Base-by-base conservation (phyloP, 345 rosid species). In the Camelina hispida region DNA sequence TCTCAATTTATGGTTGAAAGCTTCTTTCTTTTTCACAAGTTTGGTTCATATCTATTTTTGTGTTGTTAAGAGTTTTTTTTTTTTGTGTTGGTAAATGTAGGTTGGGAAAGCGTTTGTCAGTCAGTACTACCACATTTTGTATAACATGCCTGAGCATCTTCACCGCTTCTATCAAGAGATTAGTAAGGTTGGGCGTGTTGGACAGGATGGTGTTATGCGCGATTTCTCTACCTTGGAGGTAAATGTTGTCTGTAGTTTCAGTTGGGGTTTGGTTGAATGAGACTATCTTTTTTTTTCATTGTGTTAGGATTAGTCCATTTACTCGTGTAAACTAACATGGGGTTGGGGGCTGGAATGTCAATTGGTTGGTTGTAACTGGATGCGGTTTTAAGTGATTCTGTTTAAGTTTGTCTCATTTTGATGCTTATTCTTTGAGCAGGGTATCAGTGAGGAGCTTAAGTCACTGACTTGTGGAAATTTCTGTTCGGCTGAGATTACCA, bases 401-500 rank as follows among this genome's bases (percentile, higher is more conserved):
- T 20, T 4, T 50, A 51, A 40, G 30, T 32, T 54, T 78, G 66
- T 72, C 57, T 42, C 80, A 47, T 58, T 58, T 74, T 71, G 78
- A 22, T 72, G 59, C 14, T 15, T 65, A 13, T 50, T 66, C 14
- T n/a, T 34, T 78, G 62, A 32, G 50, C 88, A 91, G 97, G 89
- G 86, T 52, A 91, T 91, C 68, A 78, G 79, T 53, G 90, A 85
- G 77, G 88, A 78, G 89, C 89, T 91, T 60, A 78, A 83, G 60
- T 73, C 85, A 17, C 83, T 87, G 28, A 80, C 82, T 47, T 82
- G 56, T 76, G 91, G 85, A 42, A 83, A 77, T 23, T 82, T 62
- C 61, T 59, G 59, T 3, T 84, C 87, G 1, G 87, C 87, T 66
- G 51, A 53, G 74, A 90, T 92, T 53, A 60, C 64, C 28, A 85